Base-by-base conservation (phyloP, 1,284 basidiomycete species). In the Microbotryum silenes-acaulis region DNA sequence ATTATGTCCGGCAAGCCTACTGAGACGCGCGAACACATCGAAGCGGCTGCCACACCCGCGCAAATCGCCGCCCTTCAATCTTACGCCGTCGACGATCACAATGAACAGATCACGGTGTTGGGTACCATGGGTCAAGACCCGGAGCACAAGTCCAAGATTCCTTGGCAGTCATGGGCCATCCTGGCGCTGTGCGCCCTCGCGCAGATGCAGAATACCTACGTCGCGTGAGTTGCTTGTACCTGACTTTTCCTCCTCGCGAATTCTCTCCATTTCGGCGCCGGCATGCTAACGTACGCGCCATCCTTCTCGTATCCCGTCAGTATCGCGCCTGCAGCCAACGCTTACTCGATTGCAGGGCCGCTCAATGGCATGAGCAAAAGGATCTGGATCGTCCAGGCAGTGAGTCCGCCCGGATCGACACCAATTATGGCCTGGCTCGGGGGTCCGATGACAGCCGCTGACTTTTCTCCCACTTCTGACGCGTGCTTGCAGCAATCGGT, bases 381-480 rank as follows among this genome's bases (percentile, higher is more conserved):
- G 14, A 62, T 62, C 51, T 62, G 60, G 60, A 62, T 62, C 52
- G 56, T 58, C 10, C 56, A 62, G 18, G 60, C 60, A 3, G 57
- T 33, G 16, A 23, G 44, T 20, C 10, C 21, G 4, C n/a, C 21
- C 50, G 9, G 31, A 31, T 10, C 31, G 31, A 31, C 31, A n/a
- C n/a, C 23, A 25, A n/a, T 48, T 48, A 14, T 48, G 8, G 47
- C n/a, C 47, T n/a, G 47, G n/a, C 14, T n/a, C 47, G 7, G 23
- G 47, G n/a, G n/a, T 48, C n/a, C n/a, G 47, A 14, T 14, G 20
- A 23, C 29, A n/a, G 5, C 18, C 8, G 3, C 8, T n/a, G 31
- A 2, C 21, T 52, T 21, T 29, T 46, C 16, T 18, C 44, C 7
- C 46, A 21, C 29, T 29, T 45, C 29, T 55, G 25, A 18, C 27